These are phyloP conservation scores for Globisporangium irregulare DNA, from an alignment of 352 stramenopile species.

Conservation along the genomic window DNA sequence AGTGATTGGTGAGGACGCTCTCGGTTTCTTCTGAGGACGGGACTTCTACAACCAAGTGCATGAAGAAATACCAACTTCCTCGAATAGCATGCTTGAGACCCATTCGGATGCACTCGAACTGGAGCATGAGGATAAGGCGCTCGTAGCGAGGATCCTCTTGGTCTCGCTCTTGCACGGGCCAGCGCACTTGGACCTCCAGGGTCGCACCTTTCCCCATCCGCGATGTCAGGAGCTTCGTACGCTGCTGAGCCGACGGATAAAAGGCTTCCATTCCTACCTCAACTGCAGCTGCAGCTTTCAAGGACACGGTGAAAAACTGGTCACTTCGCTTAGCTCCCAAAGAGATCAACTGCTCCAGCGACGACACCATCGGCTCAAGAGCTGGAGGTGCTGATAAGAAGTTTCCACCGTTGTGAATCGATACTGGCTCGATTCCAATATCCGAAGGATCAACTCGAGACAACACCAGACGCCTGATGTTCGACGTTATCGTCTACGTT, in stretches of 20 bases:
- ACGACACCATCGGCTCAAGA: conserved; percentile 58
- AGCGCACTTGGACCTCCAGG: conserved; percentile 82
- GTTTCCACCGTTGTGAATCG: conserved; percentile 34
- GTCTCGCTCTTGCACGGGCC: conserved; percentile 82
- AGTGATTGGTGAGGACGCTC: conserved; percentile 55
- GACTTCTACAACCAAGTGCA: conserved; percentile 80
- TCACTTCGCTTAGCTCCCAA: conserved; percentile 79
- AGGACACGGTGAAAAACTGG: conserved; percentile 72
- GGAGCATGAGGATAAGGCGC: conserved; percentile 81
- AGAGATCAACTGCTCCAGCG: conserved; percentile 75
- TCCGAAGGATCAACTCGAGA: conserved; percentile 73
- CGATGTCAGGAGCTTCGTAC: conserved; percentile 75
- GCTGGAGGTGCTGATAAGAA: conserved; percentile 56
- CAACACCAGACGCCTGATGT: conserved; percentile 78
- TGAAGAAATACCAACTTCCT: conserved; percentile 81
- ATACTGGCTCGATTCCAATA: conserved; percentile 55
- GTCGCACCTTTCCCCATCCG: conserved; percentile 83
- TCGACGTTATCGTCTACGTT: conserved; percentile 69
- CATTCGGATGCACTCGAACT: conserved; percentile 80
- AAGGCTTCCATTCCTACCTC: conserved; percentile 87
- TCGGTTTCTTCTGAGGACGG: conserved; percentile 45
- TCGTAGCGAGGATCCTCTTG: conserved; percentile 88
- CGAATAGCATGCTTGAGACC: conserved; percentile 69
- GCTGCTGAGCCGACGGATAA: conserved; percentile 80
- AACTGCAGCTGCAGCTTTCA: conserved; percentile 80